Evolutionary conservation across 805 yeast species (phyloP).

Genomic region (Sporopachydermia lactativora): DNA sequence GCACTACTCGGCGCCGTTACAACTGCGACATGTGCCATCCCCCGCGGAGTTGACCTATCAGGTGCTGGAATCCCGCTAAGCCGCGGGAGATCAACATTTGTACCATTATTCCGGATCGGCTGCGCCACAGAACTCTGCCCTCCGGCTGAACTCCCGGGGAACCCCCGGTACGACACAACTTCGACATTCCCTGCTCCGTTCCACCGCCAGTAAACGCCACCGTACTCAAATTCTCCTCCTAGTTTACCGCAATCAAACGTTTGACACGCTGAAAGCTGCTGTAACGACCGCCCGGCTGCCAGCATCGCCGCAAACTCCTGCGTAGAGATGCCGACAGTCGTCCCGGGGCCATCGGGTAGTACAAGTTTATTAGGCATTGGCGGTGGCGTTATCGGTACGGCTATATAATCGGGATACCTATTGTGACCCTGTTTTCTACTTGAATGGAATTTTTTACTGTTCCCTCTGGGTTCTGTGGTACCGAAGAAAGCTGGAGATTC

Average conservation of each 20-base stretch:
- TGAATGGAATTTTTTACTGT: background rate
- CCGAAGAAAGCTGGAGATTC: constrained; percentile 4
- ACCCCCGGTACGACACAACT: background rate
- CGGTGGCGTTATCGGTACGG: constrained; percentile 6
- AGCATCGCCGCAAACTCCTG: constrained; percentile 23
- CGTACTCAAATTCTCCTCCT: background rate
- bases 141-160: too few species aligned
- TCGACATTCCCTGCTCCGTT: constrained; percentile 1
- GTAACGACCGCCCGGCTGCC: constrained; percentile 27
- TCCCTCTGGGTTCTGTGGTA: too few species aligned
- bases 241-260: background rate
- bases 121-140: too few species aligned
- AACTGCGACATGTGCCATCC: too few species aligned
- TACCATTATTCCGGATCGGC: too few species aligned
- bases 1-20: too few species aligned
- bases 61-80: too few species aligned
- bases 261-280: constrained; percentile 19
- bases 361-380: constrained; percentile 9
- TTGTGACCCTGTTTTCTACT: background rate
- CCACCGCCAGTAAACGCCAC: constrained; percentile 1
- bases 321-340: constrained; percentile 12
- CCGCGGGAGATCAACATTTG: too few species aligned
- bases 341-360: constrained; percentile 6
- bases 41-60: too few species aligned
- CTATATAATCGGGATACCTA: background rate